A percentile compares a stretch with the other conserved stretches of the same genome.
These are phyloP conservation scores for Nemania sp. DNA, from an alignment of 2,329 filamentous ascomycete species.

Conservation along the genomic window DNA sequence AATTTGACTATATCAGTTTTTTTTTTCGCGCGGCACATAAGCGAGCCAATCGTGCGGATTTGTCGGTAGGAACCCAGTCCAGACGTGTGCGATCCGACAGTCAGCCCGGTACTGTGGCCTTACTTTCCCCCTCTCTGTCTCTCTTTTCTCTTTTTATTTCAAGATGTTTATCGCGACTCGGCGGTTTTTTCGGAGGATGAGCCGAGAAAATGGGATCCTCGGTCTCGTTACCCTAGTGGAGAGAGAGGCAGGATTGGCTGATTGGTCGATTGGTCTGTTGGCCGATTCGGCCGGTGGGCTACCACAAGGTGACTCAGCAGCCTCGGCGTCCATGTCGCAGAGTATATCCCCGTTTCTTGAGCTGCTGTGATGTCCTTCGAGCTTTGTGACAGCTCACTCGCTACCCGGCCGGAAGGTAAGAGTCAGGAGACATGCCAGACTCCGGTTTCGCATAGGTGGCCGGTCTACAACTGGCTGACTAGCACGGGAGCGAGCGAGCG, in stretches of 20 bases:
- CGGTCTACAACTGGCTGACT: too few species aligned
- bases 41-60: constrained; percentile 11
- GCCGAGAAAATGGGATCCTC: constrained; percentile 4
- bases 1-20: background rate
- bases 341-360: constrained; percentile 14
- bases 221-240: background rate
- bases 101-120: constrained; percentile 7
- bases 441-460: constrained; percentile 17
- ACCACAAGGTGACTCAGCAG: constrained; percentile 17
- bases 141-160: background rate
- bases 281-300: too few species aligned
- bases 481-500: too few species aligned
- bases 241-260: background rate
- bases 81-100: constrained; percentile 6
- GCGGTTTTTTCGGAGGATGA: constrained; percentile 19
- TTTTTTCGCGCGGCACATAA: background rate
- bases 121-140: background rate
- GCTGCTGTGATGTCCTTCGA: background rate
- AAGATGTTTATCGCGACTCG: background rate
- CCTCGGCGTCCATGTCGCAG: constrained; percentile 14
- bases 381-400: background rate
- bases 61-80: background rate
- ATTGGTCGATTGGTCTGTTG: too few species aligned
- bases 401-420: constrained; percentile 2
- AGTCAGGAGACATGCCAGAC: constrained; percentile 8